Percentiles rank a stretch among this genome's conserved stretches.
These are phyloP conservation scores for Arthromyces matolae DNA, from an alignment of 768 basidiomycete species.

Conservation along the genomic window DNA sequence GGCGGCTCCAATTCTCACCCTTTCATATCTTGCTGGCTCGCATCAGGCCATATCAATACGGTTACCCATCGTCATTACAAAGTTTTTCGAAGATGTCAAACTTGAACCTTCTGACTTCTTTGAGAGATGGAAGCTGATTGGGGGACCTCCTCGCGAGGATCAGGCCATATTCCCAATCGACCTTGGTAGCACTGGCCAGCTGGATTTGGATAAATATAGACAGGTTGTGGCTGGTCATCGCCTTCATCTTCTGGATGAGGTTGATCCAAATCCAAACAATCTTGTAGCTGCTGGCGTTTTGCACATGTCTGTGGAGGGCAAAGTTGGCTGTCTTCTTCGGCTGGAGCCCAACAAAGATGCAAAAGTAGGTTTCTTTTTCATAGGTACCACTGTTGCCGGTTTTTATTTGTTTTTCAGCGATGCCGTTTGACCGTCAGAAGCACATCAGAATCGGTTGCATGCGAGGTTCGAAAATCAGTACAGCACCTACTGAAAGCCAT, in stretches of 20 bases:
- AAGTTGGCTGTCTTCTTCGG: conserved; percentile 91
- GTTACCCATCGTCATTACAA: conserved; percentile 82
- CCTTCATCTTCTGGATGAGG: conserved; percentile 72
- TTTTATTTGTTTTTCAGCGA: conserved; percentile 52
- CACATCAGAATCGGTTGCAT: conserved; percentile 87
- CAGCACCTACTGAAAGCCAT: conserved; percentile 42
- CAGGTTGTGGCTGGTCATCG: conserved; percentile 77
- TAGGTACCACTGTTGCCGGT: not conserved
- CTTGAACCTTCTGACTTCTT: conserved; percentile 87
- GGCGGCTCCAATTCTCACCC: conserved; percentile 69
- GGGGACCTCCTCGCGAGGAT: conserved; percentile 90
- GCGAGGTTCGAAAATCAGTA: conserved; percentile 59
- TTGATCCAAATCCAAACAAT: conserved; percentile 95
- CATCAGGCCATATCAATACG: conserved; percentile 82
- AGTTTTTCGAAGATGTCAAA: conserved; percentile 93
- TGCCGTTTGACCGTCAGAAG: conserved; percentile 93
- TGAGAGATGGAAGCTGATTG: conserved; percentile 97
- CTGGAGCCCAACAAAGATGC: conserved; percentile 95
- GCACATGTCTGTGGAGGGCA: conserved; percentile 87
- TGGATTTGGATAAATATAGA: conserved; percentile 71
- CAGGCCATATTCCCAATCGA: conserved; percentile 83
- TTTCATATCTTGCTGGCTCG: conserved; percentile 92
- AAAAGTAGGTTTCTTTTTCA: conserved; percentile 55
- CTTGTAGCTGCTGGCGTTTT: conserved; percentile 94
- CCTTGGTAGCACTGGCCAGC: conserved; percentile 60